Conservation (phyloP, 176 grass and related monocot genomes). For the Elaeis guineensis region DNA sequence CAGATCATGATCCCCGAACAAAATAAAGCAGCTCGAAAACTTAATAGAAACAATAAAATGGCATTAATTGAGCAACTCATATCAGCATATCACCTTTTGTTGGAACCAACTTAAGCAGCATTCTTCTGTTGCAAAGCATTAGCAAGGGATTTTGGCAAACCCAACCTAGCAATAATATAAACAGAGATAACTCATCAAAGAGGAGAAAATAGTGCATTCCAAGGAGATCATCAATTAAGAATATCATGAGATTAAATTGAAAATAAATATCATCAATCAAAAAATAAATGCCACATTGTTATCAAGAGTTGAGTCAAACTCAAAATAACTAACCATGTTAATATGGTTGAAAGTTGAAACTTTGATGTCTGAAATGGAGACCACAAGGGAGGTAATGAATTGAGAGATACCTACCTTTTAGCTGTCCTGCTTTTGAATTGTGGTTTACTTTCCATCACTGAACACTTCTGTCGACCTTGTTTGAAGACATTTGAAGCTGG, state of each 20-base stretch:
- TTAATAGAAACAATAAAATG: background rate
- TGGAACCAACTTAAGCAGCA: background rate
- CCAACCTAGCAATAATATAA: too few relatives aligned
- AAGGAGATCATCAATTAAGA: too few relatives aligned
- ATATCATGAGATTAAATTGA: too few relatives aligned
- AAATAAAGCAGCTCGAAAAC: background rate
- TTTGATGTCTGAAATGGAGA: background rate
- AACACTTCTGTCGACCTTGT: background rate
- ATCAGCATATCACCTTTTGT: background rate
- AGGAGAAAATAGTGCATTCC: too few relatives aligned
- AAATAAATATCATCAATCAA: too few relatives aligned
- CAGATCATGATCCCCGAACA: slow-evolving; percentile 44
- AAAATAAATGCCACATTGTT: too few relatives aligned
- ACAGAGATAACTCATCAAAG: background rate
- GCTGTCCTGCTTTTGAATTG: background rate
- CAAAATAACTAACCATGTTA: too few relatives aligned
- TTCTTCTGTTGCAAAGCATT: background rate
- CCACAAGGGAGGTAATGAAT: background rate
- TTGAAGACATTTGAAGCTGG: background rate
- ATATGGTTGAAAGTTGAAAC: background rate
- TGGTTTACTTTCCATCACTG: background rate
- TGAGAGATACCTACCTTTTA: background rate
- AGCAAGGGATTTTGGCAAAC: background rate
- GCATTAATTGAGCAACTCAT: background rate
- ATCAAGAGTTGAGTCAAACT: too few relatives aligned